Percentiles rank a stretch among this genome's conserved stretches.
These are phyloP conservation scores for Hericium rajendrae DNA, from an alignment of 768 basidiomycete genomes.

Conservation along the genomic window DNA sequence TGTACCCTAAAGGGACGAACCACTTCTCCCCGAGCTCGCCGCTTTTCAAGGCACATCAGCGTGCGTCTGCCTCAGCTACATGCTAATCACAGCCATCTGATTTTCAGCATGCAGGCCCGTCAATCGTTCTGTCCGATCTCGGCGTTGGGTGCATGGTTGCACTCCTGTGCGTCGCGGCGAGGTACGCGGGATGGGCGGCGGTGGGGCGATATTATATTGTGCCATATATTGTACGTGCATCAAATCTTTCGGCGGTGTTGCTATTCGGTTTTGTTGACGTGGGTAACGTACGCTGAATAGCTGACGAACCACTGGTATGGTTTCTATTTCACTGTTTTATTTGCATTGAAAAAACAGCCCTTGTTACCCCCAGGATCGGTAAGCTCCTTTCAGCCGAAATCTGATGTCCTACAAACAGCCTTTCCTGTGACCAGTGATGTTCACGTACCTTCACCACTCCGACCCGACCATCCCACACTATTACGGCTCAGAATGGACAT, in stretches of 20 bases:
- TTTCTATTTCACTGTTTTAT: background rate
- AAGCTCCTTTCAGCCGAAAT: background rate
- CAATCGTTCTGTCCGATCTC: conserved; percentile 28
- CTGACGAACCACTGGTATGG: conserved; percentile 71
- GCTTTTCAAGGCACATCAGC: conserved; percentile 41
- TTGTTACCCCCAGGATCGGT: background rate
- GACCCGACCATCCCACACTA: conserved; percentile 94
- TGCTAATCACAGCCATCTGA: conserved; percentile 3
- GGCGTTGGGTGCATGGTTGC: conserved; percentile 33
- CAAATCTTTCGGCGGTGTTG: background rate
- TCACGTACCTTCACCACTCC: conserved; percentile 98
- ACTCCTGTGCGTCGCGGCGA: conserved; percentile 20
- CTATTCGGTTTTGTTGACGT: background rate
- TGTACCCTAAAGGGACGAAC: conserved; percentile 38
- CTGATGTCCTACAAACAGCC: background rate
- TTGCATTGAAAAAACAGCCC: too few species aligned
- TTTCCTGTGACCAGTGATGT: conserved; percentile 41
- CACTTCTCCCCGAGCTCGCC: conserved; percentile 42
- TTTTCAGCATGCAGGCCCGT: background rate
- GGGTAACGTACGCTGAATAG: background rate
- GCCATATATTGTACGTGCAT: background rate
- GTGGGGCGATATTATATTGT: background rate
- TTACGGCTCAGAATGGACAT: conserved; percentile 83
- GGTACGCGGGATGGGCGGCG: background rate
- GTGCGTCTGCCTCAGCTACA: conserved; percentile 4